phyloP scores from a whole-genome alignment of 208 protist genomes.

The Trypanosoma platydactyli region DNA sequence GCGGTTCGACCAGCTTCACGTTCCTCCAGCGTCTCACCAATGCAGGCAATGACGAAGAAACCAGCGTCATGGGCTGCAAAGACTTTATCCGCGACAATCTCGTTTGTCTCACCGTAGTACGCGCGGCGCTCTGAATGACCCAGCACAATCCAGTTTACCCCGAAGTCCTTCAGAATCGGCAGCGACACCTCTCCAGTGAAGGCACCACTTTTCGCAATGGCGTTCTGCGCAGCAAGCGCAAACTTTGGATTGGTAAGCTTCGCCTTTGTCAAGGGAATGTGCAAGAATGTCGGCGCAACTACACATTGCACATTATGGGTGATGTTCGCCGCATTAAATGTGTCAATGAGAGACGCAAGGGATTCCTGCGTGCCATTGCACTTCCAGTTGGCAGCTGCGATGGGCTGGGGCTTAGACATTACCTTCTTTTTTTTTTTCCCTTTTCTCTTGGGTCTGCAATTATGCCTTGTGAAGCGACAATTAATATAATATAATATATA shows the following conservation, averaged over 20 bases:
- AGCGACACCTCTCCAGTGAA: slow-evolving; percentile 90
- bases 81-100: slow-evolving; percentile 94
- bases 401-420: slow-evolving; percentile 86
- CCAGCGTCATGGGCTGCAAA: slow-evolving; percentile 72
- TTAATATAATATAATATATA: background rate
- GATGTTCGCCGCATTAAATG: slow-evolving; percentile 69
- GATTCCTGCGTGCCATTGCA: slow-evolving; percentile 89
- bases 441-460: background rate
- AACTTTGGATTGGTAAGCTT: slow-evolving; percentile 73
- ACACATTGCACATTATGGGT: slow-evolving; percentile 88
- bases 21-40: slow-evolving; percentile 96
- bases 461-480: background rate
- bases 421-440: slow-evolving; percentile 22
- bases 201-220: slow-evolving; percentile 83
- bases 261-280: slow-evolving; percentile 73
- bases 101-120: slow-evolving; percentile 93
- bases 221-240: slow-evolving; percentile 84
- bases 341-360: slow-evolving; percentile 67
- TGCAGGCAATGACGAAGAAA: slow-evolving; percentile 95
- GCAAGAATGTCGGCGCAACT: slow-evolving; percentile 80
- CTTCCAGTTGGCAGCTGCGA: slow-evolving; percentile 96
- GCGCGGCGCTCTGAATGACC: slow-evolving; percentile 97
- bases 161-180: slow-evolving; percentile 93
- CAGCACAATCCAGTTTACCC: slow-evolving; percentile 94
- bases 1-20: slow-evolving; percentile 90